Conservation (phyloP, 805 yeast species). For the Clavispora phyllophila region DNA sequence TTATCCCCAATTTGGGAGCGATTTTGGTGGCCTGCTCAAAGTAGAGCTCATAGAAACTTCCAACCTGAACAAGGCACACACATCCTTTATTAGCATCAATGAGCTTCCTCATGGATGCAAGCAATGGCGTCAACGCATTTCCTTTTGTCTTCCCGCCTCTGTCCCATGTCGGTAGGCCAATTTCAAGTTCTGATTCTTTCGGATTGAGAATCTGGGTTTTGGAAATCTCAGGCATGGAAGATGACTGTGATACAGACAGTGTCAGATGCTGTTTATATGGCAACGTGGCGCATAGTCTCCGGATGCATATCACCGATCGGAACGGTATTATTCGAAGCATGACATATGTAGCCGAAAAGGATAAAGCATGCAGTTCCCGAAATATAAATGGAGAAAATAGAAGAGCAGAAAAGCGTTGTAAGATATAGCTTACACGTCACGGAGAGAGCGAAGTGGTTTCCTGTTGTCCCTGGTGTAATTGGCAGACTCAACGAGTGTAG, state of each 20-base stretch:
- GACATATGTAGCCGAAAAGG: background rate
- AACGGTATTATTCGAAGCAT: background rate
- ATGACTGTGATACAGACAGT: background rate
- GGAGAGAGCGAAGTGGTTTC: no score
- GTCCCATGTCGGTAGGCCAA: conserved; percentile 25
- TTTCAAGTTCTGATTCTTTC: background rate
- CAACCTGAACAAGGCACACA: conserved; percentile 65
- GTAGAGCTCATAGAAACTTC: conserved; percentile 82
- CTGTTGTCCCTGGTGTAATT: no score
- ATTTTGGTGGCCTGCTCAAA: conserved; percentile 79
- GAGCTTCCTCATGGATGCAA: conserved; percentile 26
- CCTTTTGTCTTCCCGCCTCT: conserved; percentile 34
- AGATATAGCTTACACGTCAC: no score
- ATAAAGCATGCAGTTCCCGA: background rate
- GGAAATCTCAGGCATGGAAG: background rate
- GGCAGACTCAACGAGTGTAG: no score
- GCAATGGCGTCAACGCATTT: conserved; percentile 31
- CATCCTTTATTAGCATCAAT: conserved; percentile 34
- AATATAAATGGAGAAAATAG: no score
- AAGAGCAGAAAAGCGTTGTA: no score
- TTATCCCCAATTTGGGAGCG: conserved; percentile 67
- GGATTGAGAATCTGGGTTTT: background rate
- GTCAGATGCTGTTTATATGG: background rate
- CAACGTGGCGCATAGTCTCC: background rate
- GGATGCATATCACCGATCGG: background rate